Base-by-base conservation (phyloP, 768 basidiomycete species). In the Lentinula sp. region DNA sequence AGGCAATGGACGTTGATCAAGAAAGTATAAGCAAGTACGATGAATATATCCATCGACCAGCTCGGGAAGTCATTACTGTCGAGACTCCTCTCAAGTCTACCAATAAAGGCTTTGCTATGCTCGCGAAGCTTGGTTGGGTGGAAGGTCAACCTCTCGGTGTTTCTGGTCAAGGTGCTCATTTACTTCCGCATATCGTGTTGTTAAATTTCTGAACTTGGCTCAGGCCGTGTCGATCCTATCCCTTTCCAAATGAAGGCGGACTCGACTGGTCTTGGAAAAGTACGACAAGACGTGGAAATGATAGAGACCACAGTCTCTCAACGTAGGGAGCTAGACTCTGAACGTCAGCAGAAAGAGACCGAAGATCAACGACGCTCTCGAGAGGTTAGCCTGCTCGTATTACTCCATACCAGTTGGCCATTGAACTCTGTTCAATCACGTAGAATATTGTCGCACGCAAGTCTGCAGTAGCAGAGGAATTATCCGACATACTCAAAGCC, bases 221-320 rank as follows among this genome's bases (percentile, higher is more conserved):
- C 62, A 93, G 92, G 89, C 43, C 89, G 91, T 59, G 80, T 88
- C 57, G 91, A 94, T 50, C 92, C 92, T 1, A 78, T 94, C 46
- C 91, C 92, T 8, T 93, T 93, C 70, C 80, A 86, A 59, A 75
- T 91, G 66, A 93, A 93, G 70, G 80, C 78, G 40, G 92, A 93
- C 67, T 76, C 83, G 46, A 90, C 87, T 23, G 92, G 92, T 11
- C 79, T 94, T 16, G 92, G 92, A 15, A 93, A 92, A 70, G 78
- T 78, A 4, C 88, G 72, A 58, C 89, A 91, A 69, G 92, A 94
- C 70, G 83, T 89, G 45, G 84, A 84, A 43, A 88, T 93, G 85
- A 89, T 92, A 50, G 90, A 93, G 71, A 85, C 87, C 0, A 92
- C 91, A 7, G 91, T 93, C 28, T 87, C 91, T 7, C 88, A 90